Conservation (phyloP, 306 rosid genomes). For the Comarum palustre region DNA sequence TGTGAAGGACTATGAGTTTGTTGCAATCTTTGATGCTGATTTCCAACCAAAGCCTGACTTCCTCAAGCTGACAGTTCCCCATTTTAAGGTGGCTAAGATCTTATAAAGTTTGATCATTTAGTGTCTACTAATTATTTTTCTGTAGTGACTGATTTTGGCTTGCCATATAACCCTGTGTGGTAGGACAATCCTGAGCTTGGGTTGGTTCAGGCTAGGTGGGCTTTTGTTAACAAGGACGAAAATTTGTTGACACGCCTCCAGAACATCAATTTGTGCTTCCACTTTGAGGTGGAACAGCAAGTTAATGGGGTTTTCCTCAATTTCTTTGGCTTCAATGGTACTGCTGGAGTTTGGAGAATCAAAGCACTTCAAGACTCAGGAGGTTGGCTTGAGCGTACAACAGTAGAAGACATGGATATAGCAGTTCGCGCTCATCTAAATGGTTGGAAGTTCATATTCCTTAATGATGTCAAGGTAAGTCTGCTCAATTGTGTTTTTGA, state of each 20-base stretch:
- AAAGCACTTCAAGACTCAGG: constrained; percentile 76
- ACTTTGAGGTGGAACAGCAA: constrained; percentile 82
- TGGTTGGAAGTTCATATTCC: constrained; percentile 76
- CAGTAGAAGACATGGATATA: constrained; percentile 82
- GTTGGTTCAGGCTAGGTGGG: constrained; percentile 78
- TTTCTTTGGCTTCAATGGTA: constrained; percentile 76
- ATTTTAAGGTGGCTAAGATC: constrained; percentile 51
- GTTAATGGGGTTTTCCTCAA: constrained; percentile 68
- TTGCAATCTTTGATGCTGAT: constrained; percentile 75
- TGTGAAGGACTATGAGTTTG: constrained; percentile 63
- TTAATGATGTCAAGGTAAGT: constrained; percentile 71
- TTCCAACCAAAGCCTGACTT: constrained; percentile 67
- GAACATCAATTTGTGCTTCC: constrained; percentile 67
- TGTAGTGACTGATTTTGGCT: constrained; percentile 19
- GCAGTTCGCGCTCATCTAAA: constrained; percentile 77
- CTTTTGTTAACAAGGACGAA: constrained; percentile 71
- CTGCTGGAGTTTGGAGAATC: constrained; percentile 85
- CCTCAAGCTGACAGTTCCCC: constrained; percentile 62
- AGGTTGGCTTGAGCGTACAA: constrained; percentile 79
- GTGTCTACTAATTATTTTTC: constrained; percentile 8
- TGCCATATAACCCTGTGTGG: constrained; percentile 12
- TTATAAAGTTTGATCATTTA: background rate
- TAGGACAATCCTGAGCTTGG: constrained; percentile 66
- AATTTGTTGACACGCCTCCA: constrained; percentile 69
- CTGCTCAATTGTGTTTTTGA: background rate